phyloP scores from a whole-genome alignment of 2,329 filamentous ascomycete species.

The Aspergillus latus region DNA sequence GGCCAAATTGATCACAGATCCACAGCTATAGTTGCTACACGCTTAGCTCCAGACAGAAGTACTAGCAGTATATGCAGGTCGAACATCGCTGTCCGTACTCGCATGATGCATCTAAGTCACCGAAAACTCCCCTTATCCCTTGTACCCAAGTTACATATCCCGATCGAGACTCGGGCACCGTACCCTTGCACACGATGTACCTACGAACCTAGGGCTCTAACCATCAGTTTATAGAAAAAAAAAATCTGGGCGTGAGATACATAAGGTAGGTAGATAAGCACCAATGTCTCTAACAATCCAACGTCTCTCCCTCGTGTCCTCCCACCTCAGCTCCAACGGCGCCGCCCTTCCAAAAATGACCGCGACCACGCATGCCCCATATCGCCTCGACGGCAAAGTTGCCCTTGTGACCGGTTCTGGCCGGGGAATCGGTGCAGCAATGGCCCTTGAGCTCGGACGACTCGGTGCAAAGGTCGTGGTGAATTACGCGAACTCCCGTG shows the following conservation, averaged over 20 bases:
- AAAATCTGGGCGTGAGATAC: background rate
- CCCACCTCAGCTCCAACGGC: background rate
- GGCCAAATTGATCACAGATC: too few species aligned
- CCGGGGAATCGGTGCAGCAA: conserved; percentile 45
- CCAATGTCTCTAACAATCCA: background rate
- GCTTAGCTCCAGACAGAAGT: too few species aligned
- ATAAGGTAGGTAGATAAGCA: background rate
- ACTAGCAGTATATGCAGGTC: background rate
- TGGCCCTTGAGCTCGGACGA: conserved; percentile 42
- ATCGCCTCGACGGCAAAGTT: conserved; percentile 36
- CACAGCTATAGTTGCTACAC: too few species aligned
- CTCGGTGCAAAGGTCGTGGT: conserved; percentile 42
- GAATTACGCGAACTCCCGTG: conserved; percentile 58
- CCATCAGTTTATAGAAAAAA: background rate
- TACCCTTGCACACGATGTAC: background rate
- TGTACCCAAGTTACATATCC: background rate
- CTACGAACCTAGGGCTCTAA: too few species aligned
- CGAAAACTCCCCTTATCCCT: background rate
- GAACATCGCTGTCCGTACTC: background rate
- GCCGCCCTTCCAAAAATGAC: background rate
- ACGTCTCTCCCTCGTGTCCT: background rate
- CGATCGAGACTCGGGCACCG: background rate
- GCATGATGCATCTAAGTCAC: background rate
- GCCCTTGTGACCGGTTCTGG: conserved; percentile 38
- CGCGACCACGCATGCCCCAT: background rate